Evolutionary conservation across 2,329 filamentous ascomycete species (phyloP).

Genomic region (Tolypocladium pustulatum): DNA sequence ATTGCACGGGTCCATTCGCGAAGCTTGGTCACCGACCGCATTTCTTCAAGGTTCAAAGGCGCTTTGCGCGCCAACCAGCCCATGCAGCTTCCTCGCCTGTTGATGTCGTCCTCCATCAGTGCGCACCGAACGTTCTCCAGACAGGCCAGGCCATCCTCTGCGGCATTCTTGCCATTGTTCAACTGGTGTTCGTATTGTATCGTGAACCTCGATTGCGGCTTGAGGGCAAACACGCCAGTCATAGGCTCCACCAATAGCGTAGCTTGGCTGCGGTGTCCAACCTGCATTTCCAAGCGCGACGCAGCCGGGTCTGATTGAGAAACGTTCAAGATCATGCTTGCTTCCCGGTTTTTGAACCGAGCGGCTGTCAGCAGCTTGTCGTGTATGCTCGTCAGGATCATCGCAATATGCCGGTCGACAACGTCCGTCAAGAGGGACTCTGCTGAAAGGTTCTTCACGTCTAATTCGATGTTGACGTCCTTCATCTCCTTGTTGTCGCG

Average conservation of each 20-base stretch:
- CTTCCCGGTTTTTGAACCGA: conserved; percentile 49
- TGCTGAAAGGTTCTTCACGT: conserved; percentile 58
- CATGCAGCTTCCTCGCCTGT: conserved; percentile 46
- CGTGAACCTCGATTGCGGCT: conserved; percentile 49
- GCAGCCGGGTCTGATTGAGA: conserved; percentile 53
- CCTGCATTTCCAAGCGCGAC: conserved; percentile 57
- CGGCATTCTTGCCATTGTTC: conserved; percentile 47
- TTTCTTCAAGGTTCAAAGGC: conserved; percentile 40
- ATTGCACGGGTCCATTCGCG: conserved; percentile 52
- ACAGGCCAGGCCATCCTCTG: conserved; percentile 43
- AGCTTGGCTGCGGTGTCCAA: conserved; percentile 52
- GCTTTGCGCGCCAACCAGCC: conserved; percentile 50
- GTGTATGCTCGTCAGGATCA: conserved; percentile 59
- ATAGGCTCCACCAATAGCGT: conserved; percentile 63
- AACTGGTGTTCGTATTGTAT: conserved; percentile 52
- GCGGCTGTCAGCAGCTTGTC: conserved; percentile 46
- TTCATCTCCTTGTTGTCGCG: conserved; percentile 67
- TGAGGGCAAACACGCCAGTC: conserved; percentile 65
- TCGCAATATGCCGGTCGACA: conserved; percentile 63
- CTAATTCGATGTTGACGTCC: conserved; percentile 55
- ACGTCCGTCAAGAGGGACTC: conserved; percentile 64
- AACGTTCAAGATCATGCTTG: conserved; percentile 46
- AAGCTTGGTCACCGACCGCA: conserved; percentile 51
- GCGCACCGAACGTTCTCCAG: conserved; percentile 53
- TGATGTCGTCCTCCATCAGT: conserved; percentile 51